Conservation (phyloP, 495 filamentous ascomycete species). For the Lasiosphaeriaceae sp. region DNA sequence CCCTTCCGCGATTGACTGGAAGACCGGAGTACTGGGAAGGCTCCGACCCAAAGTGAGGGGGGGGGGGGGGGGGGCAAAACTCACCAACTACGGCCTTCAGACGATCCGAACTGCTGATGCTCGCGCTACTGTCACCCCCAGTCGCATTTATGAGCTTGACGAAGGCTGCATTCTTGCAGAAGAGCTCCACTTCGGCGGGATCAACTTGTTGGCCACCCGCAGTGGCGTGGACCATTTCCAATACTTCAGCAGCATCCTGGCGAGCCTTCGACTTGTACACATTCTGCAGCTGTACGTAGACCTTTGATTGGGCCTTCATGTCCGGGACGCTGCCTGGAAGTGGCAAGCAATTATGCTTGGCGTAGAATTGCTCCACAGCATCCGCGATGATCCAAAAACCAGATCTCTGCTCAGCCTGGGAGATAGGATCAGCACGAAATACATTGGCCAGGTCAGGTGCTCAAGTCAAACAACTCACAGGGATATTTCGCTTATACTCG, state of each 20-base stretch:
- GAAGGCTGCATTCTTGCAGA: constrained; percentile 93
- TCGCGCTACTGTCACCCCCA: constrained; percentile 13
- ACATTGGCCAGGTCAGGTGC: not conserved
- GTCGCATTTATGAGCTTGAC: constrained; percentile 73
- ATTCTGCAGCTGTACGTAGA: constrained; percentile 89
- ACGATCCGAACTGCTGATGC: constrained; percentile 19
- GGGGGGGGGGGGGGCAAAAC: constrained; percentile 7
- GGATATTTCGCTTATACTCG: constrained; percentile 49
- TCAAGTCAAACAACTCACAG: constrained; percentile 30
- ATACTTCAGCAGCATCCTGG: constrained; percentile 73
- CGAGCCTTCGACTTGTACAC: constrained; percentile 90
- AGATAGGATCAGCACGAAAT: constrained; percentile 15
- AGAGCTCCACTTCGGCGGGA: constrained; percentile 79
- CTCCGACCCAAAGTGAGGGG: not conserved
- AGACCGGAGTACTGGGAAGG: constrained; percentile 1
- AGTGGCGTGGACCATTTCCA: constrained; percentile 59
- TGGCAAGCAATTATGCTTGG: constrained; percentile 66
- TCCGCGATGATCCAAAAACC: constrained; percentile 88
- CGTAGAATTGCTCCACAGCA: constrained; percentile 73
- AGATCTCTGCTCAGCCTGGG: constrained; percentile 40
- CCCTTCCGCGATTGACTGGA: not conserved
- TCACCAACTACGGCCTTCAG: constrained; percentile 32
- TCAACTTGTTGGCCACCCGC: constrained; percentile 54
- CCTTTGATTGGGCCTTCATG: constrained; percentile 93
- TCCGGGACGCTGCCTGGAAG: constrained; percentile 87